These are phyloP conservation scores for Vigna angularis DNA, from an alignment of 306 rosid species.

Conservation along the genomic window DNA sequence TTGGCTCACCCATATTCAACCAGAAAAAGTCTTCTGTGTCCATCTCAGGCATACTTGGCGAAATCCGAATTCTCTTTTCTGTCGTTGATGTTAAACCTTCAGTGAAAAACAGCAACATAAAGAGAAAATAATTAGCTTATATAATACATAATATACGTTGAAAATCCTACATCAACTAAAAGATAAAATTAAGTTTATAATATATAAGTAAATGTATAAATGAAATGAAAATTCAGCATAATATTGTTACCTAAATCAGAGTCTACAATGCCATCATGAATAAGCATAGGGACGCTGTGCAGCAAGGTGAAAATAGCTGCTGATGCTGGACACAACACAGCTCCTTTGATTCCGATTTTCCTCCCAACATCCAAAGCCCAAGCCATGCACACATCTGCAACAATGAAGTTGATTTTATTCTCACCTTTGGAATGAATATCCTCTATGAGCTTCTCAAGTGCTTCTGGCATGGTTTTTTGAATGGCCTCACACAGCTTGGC, in stretches of 20 bases:
- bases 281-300: slow-evolving; percentile 40
- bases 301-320: background rate
- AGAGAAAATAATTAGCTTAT: background rate
- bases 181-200: too few species aligned
- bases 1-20: slow-evolving; percentile 4
- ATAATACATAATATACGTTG: too few species aligned
- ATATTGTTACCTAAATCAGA: slow-evolving; percentile 30
- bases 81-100: slow-evolving; percentile 27
- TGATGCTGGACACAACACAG: slow-evolving; percentile 31
- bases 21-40: slow-evolving; percentile 27
- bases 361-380: slow-evolving; percentile 35
- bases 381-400: slow-evolving; percentile 34
- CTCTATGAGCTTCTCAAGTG: slow-evolving; percentile 54
- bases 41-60: slow-evolving; percentile 44
- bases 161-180: too few species aligned
- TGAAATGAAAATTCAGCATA: too few species aligned
- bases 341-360: slow-evolving; percentile 41
- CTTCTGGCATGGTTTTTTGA: slow-evolving; percentile 47
- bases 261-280: slow-evolving; percentile 48
- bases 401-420: slow-evolving; percentile 7
- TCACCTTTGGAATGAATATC: slow-evolving; percentile 22
- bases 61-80: slow-evolving; percentile 11
- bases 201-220: too few species aligned
- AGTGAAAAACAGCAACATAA: background rate
- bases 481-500: slow-evolving; percentile 19